phyloP scores from a whole-genome alignment of 2,329 filamentous ascomycete genomes.

The Pseudofabraea citricarpa region DNA sequence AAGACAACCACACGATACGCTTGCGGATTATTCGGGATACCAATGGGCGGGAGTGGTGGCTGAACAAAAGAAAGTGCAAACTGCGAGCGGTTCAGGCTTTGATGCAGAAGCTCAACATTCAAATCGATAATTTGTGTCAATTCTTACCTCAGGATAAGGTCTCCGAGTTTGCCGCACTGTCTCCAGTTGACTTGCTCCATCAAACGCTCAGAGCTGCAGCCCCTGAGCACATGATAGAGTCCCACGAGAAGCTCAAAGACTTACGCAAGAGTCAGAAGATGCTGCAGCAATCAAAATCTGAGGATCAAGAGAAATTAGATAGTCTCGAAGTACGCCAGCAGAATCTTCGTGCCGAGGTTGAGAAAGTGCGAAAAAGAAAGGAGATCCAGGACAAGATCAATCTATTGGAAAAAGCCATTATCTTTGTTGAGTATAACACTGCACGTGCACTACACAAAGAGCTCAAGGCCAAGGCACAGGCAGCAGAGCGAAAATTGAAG shows the following conservation, averaged over 20 bases:
- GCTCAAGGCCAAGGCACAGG: conserved; percentile 50
- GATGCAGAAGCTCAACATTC: conserved; percentile 72
- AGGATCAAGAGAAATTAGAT: conserved; percentile 57
- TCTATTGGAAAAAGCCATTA: conserved; percentile 59
- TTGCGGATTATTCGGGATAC: conserved; percentile 77
- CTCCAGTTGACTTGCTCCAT: conserved; percentile 73
- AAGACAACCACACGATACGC: conserved; percentile 63
- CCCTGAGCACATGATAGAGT: conserved; percentile 70
- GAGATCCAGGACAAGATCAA: conserved; percentile 60
- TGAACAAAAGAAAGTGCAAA: conserved; percentile 62
- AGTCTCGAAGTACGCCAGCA: conserved; percentile 69
- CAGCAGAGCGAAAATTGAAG: conserved; percentile 51
- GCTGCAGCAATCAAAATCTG: conserved; percentile 51
- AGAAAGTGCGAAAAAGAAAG: conserved; percentile 72
- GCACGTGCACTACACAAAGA: conserved; percentile 42
- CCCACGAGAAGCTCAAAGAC: conserved; percentile 70
- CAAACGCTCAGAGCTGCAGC: conserved; percentile 89
- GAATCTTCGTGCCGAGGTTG: conserved; percentile 72
- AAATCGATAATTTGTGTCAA: conserved; percentile 96
- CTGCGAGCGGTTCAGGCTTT: conserved; percentile 64
- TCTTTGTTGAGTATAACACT: conserved; percentile 60
- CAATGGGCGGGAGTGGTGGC: conserved; percentile 72
- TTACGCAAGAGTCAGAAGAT: conserved; percentile 66
- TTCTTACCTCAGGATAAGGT: conserved; percentile 96
- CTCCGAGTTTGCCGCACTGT: conserved; percentile 83